These are phyloP conservation scores for Exophiala calicioides DNA, from an alignment of 2,329 filamentous ascomycete genomes.

Conservation along the genomic window DNA sequence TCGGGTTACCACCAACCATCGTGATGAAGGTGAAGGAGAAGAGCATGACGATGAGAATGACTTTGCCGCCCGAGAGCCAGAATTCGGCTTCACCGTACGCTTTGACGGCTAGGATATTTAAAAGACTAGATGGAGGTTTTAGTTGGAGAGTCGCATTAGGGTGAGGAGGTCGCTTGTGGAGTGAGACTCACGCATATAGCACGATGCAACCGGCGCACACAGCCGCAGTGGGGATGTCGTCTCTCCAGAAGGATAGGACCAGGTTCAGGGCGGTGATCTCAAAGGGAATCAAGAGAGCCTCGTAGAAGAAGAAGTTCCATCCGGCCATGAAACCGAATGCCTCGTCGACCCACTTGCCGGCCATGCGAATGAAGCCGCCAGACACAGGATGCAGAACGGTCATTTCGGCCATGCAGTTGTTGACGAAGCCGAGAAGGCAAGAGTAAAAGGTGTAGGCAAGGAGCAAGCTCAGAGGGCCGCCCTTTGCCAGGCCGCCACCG, in stretches of 20 bases:
- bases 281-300: slow-evolving; percentile 42
- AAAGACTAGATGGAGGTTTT: slow-evolving; percentile 36
- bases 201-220: slow-evolving; percentile 42
- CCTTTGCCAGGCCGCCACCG: slow-evolving; percentile 39
- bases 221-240: slow-evolving; percentile 41
- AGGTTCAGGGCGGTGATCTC: slow-evolving; percentile 47
- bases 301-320: slow-evolving; percentile 52
- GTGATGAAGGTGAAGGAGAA: slow-evolving; percentile 73
- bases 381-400: slow-evolving; percentile 45
- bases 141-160: background rate
- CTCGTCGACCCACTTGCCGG: slow-evolving; percentile 48
- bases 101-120: slow-evolving; percentile 69
- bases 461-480: slow-evolving; percentile 42
- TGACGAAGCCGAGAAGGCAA: slow-evolving; percentile 39
- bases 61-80: slow-evolving; percentile 67
- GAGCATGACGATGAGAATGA: slow-evolving; percentile 36
- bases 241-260: slow-evolving; percentile 44
- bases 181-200: slow-evolving; percentile 39
- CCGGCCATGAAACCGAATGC: slow-evolving; percentile 48
- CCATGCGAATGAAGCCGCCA: slow-evolving; percentile 44
- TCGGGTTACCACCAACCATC: slow-evolving; percentile 77
- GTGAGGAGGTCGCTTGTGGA: slow-evolving; percentile 11
- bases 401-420: slow-evolving; percentile 50
- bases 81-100: slow-evolving; percentile 70
- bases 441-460: slow-evolving; percentile 38